phyloP scores from a whole-genome alignment of 257 asterid species.

The Sherardia arvensis region DNA sequence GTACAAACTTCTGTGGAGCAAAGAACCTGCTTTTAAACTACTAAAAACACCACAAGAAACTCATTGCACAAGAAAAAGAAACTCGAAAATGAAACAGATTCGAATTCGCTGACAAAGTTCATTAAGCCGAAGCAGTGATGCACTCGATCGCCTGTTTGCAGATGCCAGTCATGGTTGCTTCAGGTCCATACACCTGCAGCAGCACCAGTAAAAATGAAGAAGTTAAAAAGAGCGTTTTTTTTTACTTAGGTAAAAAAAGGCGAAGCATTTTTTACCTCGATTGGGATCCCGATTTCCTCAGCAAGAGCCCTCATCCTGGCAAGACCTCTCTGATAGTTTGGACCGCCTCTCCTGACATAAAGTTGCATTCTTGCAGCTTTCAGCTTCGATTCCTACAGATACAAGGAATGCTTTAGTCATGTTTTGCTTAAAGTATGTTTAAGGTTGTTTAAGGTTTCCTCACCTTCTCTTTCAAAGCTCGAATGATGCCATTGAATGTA shows the following conservation, averaged over 20 bases:
- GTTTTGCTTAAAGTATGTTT: not conserved
- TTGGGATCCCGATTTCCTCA: constrained; percentile 85
- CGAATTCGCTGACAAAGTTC: constrained; percentile 1
- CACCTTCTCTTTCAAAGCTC: constrained; percentile 90
- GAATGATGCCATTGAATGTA: constrained; percentile 81
- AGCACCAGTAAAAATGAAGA: constrained; percentile 2
- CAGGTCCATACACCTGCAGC: constrained; percentile 85
- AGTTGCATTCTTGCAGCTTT: constrained; percentile 81
- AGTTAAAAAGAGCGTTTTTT: no score
- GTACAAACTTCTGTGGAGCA: not conserved
- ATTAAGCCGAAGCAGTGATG: constrained; percentile 85
- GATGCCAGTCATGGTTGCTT: constrained; percentile 94
- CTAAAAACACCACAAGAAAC: not conserved
- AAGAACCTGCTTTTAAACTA: not conserved
- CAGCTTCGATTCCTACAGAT: constrained; percentile 78
- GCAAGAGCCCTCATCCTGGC: constrained; percentile 84
- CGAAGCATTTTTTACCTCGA: constrained; percentile 51
- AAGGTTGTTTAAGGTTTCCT: not conserved
- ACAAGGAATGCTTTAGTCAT: not conserved
- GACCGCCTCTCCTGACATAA: constrained; percentile 91
- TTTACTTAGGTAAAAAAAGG: constrained; percentile 46
- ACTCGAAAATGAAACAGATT: not conserved
- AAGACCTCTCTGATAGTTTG: constrained; percentile 88
- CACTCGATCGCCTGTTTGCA: constrained; percentile 96
- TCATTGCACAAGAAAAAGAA: not conserved